Conservation (phyloP, 768 basidiomycete genomes). For the Obba rivulosa region DNA sequence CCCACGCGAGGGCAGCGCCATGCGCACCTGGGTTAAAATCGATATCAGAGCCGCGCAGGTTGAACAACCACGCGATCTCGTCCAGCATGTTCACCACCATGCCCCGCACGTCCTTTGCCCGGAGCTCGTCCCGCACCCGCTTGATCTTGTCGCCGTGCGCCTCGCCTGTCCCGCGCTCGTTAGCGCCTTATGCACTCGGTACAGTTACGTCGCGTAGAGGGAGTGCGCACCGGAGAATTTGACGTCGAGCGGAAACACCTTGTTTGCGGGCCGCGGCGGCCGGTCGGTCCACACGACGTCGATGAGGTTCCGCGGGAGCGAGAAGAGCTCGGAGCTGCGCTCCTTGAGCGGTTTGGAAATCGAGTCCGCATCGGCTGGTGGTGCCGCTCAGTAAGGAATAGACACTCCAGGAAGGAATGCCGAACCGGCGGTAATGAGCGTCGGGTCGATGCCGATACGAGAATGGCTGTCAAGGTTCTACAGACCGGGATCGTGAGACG, state of each 20-base stretch:
- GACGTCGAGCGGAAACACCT: conserved; percentile 63
- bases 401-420: not conserved
- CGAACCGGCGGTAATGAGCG: conserved; percentile 62
- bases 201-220: conserved; percentile 4
- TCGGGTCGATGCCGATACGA: conserved; percentile 80
- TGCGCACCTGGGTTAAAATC: conserved; percentile 80
- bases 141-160: conserved; percentile 62
- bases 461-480: conserved; percentile 59
- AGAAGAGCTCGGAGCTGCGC: conserved; percentile 56
- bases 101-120: conserved; percentile 60
- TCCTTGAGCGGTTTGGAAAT: conserved; percentile 52
- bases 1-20: not conserved
- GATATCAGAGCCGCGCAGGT: conserved; percentile 89
- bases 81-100: conserved; percentile 86
- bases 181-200: not conserved
- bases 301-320: conserved; percentile 67
- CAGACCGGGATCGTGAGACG: not conserved
- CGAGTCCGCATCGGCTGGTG: conserved; percentile 57
- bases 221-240: conserved; percentile 77
- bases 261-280: conserved; percentile 63
- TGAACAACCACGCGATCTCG: conserved; percentile 93
- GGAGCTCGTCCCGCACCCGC: conserved; percentile 57
- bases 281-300: conserved; percentile 74
- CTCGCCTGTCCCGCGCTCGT: conserved; percentile 41
- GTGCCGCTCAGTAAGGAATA: not conserved